These are phyloP conservation scores for Pyricularia sp. DNA, from an alignment of 2,329 filamentous ascomycete species.

Conservation along the genomic window DNA sequence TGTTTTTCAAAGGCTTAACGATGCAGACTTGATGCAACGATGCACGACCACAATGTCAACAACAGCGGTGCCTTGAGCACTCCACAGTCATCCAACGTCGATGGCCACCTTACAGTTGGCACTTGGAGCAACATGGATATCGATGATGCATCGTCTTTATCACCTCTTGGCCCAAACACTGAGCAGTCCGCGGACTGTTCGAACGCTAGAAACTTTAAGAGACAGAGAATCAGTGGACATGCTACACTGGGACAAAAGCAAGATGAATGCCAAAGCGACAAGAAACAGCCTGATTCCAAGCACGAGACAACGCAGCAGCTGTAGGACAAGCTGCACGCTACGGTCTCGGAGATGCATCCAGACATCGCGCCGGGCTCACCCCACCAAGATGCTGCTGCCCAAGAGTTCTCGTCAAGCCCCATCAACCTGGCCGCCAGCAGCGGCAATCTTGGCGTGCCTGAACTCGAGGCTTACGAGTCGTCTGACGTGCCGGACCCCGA, in stretches of 20 bases:
- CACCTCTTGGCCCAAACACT: background rate
- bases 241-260: background rate
- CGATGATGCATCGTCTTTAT: background rate
- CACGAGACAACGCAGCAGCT: background rate
- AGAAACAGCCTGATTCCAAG: too few species aligned
- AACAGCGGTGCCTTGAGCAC: background rate
- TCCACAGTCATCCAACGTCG: background rate
- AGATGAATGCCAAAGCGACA: background rate
- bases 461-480: background rate
- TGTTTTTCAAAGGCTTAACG: background rate
- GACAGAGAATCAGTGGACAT: background rate
- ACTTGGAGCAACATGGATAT: background rate
- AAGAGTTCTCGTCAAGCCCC: background rate
- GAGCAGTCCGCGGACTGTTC: background rate
- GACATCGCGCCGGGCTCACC: background rate
- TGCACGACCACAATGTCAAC: background rate
- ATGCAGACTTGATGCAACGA: background rate
- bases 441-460: background rate
- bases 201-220: background rate
- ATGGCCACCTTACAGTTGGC: background rate
- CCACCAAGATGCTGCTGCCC: background rate
- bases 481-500: too few species aligned
- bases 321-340: background rate
- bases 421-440: background rate
- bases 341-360: background rate